phyloP scores from a whole-genome alignment of 139 green algal species.

The Trebouxia sp. region DNA sequence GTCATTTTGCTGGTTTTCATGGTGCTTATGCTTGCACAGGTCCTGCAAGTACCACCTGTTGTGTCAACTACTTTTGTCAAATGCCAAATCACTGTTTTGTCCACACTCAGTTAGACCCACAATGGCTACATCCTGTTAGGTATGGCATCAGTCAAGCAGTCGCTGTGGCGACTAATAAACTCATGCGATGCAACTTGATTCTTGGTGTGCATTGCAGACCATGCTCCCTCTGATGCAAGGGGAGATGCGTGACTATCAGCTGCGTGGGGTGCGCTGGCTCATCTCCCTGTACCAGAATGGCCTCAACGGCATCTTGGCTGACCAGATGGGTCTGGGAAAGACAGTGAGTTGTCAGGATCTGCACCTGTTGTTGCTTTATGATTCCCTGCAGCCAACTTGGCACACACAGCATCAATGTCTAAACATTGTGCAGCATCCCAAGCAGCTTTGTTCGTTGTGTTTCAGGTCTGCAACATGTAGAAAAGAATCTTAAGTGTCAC shows the following conservation, averaged over 20 bases:
- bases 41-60: too few species aligned
- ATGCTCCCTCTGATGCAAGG: conserved; percentile 82
- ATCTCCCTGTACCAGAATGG: conserved; percentile 92
- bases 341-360: conserved; percentile 61
- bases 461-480: too few species aligned
- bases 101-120: too few species aligned
- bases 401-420: not conserved
- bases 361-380: not conserved
- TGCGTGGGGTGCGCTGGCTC: conserved; percentile 91
- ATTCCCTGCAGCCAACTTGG: not conserved
- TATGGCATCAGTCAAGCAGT: not conserved
- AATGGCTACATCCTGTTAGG: not conserved
- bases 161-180: not conserved
- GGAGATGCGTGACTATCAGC: conserved; percentile 86
- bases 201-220: conserved; percentile 49
- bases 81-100: too few species aligned
- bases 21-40: too few species aligned
- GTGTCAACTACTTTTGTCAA: too few species aligned
- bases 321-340: conserved; percentile 98
- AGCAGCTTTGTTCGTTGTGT: too few species aligned
- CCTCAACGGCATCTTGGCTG: conserved; percentile 92
- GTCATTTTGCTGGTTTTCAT: too few species aligned
- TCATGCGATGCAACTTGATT: not conserved
- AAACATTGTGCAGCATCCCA: too few species aligned
- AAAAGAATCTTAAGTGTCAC: too few species aligned